A percentile compares a stretch with the other conserved stretches of the same genome.
phyloP scores from a whole-genome alignment of 1,284 basidiomycete species.

The Coniferiporia sulphurascens region DNA sequence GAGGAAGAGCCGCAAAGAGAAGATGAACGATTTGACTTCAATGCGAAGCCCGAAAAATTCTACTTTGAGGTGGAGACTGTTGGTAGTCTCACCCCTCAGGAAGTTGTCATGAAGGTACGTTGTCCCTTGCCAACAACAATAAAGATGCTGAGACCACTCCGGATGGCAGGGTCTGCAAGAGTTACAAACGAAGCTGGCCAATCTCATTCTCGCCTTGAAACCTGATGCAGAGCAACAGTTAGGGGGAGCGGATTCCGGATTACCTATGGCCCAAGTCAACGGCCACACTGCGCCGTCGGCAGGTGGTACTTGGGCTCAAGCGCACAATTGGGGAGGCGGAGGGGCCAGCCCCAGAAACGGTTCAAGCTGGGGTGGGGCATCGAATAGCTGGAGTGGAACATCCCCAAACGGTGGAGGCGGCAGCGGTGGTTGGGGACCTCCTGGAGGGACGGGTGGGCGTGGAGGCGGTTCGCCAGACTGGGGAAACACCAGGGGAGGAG shows the following conservation, averaged over 20 bases:
- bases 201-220: slow-evolving; percentile 71
- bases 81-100: slow-evolving; percentile 82
- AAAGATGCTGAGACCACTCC: neutral
- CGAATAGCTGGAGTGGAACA: slow-evolving; percentile 26
- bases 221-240: slow-evolving; percentile 43
- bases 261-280: slow-evolving; percentile 16
- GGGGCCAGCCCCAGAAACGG: slow-evolving; percentile 28
- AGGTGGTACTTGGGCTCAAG: slow-evolving; percentile 34
- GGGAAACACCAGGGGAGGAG: slow-evolving; percentile 23
- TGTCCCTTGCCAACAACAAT: neutral
- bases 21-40: slow-evolving; percentile 80
- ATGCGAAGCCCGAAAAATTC: slow-evolving; percentile 82
- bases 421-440: slow-evolving; percentile 22
- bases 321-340: slow-evolving; percentile 25
- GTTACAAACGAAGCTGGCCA: slow-evolving; percentile 78
- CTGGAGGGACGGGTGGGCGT: slow-evolving; percentile 28
- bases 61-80: slow-evolving; percentile 92
- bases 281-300: slow-evolving; percentile 29
- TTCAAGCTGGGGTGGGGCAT: slow-evolving; percentile 23
- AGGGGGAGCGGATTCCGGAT: neutral
- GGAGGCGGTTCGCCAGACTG: slow-evolving; percentile 25
- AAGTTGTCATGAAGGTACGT: slow-evolving; percentile 79
- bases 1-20: slow-evolving; percentile 81
- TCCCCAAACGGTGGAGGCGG: slow-evolving; percentile 23
- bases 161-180: slow-evolving; percentile 66